A percentile compares a stretch with the other conserved stretches of the same genome.
Evolutionary conservation across 1,139 yeast genomes (phyloP).

Genomic region (Spathaspora sp.): DNA sequence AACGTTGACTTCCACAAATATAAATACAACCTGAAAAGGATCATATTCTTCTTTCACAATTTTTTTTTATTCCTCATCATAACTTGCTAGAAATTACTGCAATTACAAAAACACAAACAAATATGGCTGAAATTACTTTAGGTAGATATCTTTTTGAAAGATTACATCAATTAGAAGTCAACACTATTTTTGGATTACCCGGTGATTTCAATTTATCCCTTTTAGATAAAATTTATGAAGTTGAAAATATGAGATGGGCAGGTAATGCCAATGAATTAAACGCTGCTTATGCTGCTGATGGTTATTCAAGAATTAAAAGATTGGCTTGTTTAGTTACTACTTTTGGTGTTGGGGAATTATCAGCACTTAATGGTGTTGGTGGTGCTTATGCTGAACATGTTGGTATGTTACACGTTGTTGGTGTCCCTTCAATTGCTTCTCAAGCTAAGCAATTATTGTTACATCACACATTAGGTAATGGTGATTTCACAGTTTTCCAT

Average conservation of each 20-base stretch:
- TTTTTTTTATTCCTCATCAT: not conserved
- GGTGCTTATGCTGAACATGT: constrained; percentile 47
- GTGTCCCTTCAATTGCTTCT: constrained; percentile 40
- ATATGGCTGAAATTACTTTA: constrained; percentile 38
- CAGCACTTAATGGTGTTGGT: constrained; percentile 43
- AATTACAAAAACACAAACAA: not conserved
- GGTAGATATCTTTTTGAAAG: constrained; percentile 48
- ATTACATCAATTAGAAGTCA: constrained; percentile 40
- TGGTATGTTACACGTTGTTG: constrained; percentile 41
- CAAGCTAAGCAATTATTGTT: constrained; percentile 41
- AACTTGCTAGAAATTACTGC: not conserved
- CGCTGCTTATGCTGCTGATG: constrained; percentile 47
- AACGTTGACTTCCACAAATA: not conserved
- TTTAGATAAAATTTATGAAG: constrained; percentile 40
- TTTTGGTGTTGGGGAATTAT: constrained; percentile 44
- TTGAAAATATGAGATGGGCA: constrained; percentile 42
- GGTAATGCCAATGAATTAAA: constrained; percentile 47
- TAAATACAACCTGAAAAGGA: constrained; percentile 2
- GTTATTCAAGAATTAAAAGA: constrained; percentile 40
- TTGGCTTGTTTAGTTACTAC: constrained; percentile 41
- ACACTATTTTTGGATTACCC: constrained; percentile 44
- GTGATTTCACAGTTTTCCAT: constrained; percentile 49
- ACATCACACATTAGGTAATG: constrained; percentile 49
- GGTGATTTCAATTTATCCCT: constrained; percentile 44
- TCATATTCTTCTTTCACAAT: not conserved